Conservation (phyloP, 331 rosid species). For the Pyrus hybrid region DNA sequence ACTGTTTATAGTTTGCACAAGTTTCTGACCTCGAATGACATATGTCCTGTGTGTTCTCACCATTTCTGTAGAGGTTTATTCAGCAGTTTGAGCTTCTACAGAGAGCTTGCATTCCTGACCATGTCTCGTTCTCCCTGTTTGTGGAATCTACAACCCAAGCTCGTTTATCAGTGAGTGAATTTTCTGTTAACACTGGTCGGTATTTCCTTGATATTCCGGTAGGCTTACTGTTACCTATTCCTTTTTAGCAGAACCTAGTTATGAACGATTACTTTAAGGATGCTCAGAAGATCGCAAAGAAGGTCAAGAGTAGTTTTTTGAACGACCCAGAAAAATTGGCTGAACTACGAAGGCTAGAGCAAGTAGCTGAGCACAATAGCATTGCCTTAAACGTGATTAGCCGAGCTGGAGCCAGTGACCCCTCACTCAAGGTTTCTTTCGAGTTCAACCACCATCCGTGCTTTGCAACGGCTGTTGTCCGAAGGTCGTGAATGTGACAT, state of each 20-base stretch:
- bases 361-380: conserved; percentile 91
- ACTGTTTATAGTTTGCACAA: neutral
- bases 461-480: conserved; percentile 75
- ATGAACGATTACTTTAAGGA: conserved; percentile 79
- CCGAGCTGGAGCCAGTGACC: conserved; percentile 58
- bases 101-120: conserved; percentile 84
- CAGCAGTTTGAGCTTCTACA: conserved; percentile 94
- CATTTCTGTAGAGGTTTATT: conserved; percentile 56
- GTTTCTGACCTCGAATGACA: neutral
- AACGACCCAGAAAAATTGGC: conserved; percentile 65
- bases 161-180: conserved; percentile 56
- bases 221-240: conserved; percentile 9
- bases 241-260: conserved; percentile 45
- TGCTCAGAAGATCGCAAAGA: conserved; percentile 77
- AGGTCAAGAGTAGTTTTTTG: conserved; percentile 57
- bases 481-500: conserved; percentile 57
- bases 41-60: conserved; percentile 10
- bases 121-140: conserved; percentile 44
- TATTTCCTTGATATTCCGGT: neutral
- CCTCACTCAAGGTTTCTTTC: conserved; percentile 65
- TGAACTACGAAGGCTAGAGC: conserved; percentile 74
- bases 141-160: conserved; percentile 50
- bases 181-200: neutral
- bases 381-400: conserved; percentile 64
- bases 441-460: conserved; percentile 76